Percentiles rank a stretch among this genome's conserved stretches.
phyloP scores from a whole-genome alignment of 495 filamentous ascomycete species.

The Letharia lupina region DNA sequence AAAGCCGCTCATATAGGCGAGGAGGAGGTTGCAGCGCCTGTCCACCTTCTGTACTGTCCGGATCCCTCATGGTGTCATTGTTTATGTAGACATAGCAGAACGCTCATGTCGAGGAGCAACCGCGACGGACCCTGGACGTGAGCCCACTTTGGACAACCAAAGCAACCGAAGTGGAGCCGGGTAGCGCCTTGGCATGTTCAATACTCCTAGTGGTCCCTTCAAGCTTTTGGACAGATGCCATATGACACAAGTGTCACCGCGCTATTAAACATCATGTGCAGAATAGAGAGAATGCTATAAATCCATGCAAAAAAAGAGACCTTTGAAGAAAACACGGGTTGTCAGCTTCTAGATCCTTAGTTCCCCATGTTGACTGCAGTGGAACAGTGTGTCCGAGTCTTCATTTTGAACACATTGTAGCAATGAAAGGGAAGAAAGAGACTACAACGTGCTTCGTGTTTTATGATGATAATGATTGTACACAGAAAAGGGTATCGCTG shows the following conservation, averaged over 20 bases:
- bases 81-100: background rate
- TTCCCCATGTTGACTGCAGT: too few relatives aligned
- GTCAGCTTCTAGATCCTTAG: too few relatives aligned
- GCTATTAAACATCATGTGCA: too few relatives aligned
- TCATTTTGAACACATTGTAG: background rate
- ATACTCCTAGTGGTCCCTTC: too few relatives aligned
- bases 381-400: background rate
- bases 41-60: conserved; percentile 5
- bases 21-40: conserved; percentile 41
- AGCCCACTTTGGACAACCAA: too few relatives aligned
- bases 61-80: conserved; percentile 15
- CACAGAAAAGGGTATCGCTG: conserved; percentile 1
- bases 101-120: background rate
- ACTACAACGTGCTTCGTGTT: background rate
- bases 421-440: background rate
- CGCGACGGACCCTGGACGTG: background rate
- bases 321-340: too few relatives aligned
- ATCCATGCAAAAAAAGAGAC: background rate
- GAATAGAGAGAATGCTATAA: background rate
- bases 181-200: background rate
- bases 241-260: too few relatives aligned
- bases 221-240: too few relatives aligned
- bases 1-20: conserved; percentile 63
- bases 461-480: background rate
- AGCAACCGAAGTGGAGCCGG: background rate